Evolutionary conservation across 2,329 filamentous ascomycete genomes (phyloP).

Genomic region (Colletotrichum tamarilloi): DNA sequence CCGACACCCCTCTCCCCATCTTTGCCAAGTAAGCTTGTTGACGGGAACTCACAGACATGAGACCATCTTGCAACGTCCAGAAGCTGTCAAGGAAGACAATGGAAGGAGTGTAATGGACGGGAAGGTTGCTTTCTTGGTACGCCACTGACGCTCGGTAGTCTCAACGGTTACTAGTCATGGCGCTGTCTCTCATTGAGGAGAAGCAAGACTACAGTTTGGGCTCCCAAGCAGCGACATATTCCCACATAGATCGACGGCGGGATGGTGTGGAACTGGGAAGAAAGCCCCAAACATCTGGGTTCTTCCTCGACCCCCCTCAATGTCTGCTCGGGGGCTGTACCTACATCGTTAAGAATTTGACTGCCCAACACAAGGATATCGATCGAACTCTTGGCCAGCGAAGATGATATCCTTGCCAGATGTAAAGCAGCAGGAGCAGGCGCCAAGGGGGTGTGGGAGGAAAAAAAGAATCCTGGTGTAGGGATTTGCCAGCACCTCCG

Average conservation of each 20-base stretch:
- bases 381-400: background rate
- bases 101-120: background rate
- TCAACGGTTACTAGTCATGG: background rate
- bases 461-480: constrained; percentile 1
- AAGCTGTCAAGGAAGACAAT: constrained; percentile 8
- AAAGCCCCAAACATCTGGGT: background rate
- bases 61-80: background rate
- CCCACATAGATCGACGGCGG: constrained; percentile 7
- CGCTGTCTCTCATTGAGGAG: background rate
- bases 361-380: background rate
- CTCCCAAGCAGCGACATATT: background rate
- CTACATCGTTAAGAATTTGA: no score
- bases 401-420: constrained; percentile 10
- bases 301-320: background rate
- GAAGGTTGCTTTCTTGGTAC: background rate
- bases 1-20: background rate
- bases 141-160: background rate
- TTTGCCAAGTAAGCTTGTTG: constrained; percentile 11
- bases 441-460: background rate
- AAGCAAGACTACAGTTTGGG: background rate
- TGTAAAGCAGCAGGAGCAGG: background rate
- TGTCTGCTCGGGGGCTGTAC: constrained; percentile 1
- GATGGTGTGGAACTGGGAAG: background rate
- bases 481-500: background rate
- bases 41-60: constrained; percentile 2